Evolutionary conservation across 1,284 basidiomycete genomes (phyloP).

Genomic region (Garcileccinum viscosum): DNA sequence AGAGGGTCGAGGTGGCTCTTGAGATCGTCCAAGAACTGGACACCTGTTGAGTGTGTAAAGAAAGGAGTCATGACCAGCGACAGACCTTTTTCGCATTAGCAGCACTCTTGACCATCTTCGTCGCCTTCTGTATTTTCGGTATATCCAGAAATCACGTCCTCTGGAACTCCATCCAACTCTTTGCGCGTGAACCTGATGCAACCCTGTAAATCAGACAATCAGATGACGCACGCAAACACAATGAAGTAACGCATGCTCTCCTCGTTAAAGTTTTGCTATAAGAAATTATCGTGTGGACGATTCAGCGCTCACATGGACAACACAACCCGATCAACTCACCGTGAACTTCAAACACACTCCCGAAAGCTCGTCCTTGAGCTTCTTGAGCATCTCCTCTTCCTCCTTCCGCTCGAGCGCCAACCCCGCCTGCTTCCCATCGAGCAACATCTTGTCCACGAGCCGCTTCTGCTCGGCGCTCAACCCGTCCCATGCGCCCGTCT

Average conservation of each 20-base stretch:
- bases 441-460: constrained; percentile 77
- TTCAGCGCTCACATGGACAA: neutral
- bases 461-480: constrained; percentile 72
- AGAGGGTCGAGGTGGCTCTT: constrained; percentile 76
- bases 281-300: neutral
- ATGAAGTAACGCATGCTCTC: constrained; percentile 62
- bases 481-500: constrained; percentile 59
- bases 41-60: neutral
- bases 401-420: constrained; percentile 73
- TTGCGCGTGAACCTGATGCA: constrained; percentile 68
- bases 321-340: constrained; percentile 47
- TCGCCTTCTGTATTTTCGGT: constrained; percentile 62
- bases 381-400: constrained; percentile 56
- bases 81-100: constrained; percentile 59
- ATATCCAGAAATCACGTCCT: constrained; percentile 78
- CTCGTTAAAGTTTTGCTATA: constrained; percentile 90
- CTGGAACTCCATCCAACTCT: constrained; percentile 80
- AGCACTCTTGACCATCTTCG: constrained; percentile 79
- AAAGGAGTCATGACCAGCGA: constrained; percentile 2
- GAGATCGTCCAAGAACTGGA: constrained; percentile 74
- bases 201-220: constrained; percentile 46
- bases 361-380: constrained; percentile 72
- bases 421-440: constrained; percentile 79
- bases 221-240: neutral
- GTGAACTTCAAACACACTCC: constrained; percentile 75